Conservation (phyloP, 2,329 filamentous ascomycete genomes). For the Alternaria infectoria region DNA sequence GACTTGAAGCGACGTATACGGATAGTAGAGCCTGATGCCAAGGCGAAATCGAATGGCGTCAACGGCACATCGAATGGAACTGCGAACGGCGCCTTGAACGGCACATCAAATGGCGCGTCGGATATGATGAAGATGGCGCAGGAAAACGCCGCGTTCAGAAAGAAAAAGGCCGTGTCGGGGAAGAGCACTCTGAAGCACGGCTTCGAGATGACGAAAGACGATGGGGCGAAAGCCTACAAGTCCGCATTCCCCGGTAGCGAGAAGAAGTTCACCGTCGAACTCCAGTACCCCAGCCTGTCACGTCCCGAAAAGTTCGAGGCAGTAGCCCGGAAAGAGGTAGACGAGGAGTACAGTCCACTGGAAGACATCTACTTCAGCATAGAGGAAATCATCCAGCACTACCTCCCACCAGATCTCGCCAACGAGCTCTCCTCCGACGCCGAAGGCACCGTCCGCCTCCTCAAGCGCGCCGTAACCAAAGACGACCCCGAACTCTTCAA, state of each 20-base stretch:
- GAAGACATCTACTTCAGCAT: constrained; percentile 73
- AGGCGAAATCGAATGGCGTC: not conserved
- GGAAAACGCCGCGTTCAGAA: constrained; percentile 13
- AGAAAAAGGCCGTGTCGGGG: constrained; percentile 17
- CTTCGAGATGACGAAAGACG: constrained; percentile 50
- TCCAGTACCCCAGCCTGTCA: constrained; percentile 84
- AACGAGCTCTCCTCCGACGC: constrained; percentile 73
- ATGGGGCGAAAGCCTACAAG: constrained; percentile 55
- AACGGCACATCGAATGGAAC: constrained; percentile 9
- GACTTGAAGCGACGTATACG: constrained; percentile 44
- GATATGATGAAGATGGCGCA: constrained; percentile 6
- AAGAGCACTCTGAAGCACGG: constrained; percentile 48
- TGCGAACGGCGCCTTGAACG: constrained; percentile 7
- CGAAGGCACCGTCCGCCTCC: constrained; percentile 74
- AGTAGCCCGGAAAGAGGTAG: constrained; percentile 30
- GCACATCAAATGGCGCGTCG: constrained; percentile 3
- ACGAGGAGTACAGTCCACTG: constrained; percentile 61
- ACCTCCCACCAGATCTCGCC: constrained; percentile 74
- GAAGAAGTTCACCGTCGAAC: constrained; percentile 61
- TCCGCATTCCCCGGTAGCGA: constrained; percentile 56
- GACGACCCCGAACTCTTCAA: constrained; percentile 74
- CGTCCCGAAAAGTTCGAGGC: constrained; percentile 64
- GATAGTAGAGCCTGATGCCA: constrained; percentile 23
- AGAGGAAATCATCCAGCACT: constrained; percentile 69
- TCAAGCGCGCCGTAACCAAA: constrained; percentile 75